Evolutionary conservation across 345 rosid genomes (phyloP), one percentile per base, ranked within the genome.

Genomic region (Turnera subulata): DNA sequence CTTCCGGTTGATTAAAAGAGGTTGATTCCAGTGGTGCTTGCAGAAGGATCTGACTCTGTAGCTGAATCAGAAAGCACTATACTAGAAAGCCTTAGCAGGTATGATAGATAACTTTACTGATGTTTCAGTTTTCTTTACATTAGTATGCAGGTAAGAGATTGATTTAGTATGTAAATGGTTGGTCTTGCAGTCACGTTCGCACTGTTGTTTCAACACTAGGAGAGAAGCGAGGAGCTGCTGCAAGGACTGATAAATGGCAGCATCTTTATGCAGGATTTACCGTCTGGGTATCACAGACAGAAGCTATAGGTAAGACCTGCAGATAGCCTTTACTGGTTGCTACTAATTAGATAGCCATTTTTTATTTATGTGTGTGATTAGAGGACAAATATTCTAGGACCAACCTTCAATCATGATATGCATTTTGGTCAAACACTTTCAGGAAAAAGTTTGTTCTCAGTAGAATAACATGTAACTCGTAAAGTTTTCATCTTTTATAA

Each of bases 251-350:
- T 42, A 73, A 72, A 72, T 91, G 98, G 96, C 80, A 61, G 57
- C 90, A 91, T 71, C 88, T 88, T 53, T 82, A 81, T 78, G 81
- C 90, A 2, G 98, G 96, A 52, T 84, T 91, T 71, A 85, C 92
- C 0, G 85, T 88, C 37, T 91, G 95, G 96, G 50, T 91, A 54
- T 88, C 95, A 19, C 82, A 78, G 65, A 91, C 96, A 38, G 79
- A 88, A 62, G 96, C 98, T 26, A 54, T 58, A 64, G 96, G 98
- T 91, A 66, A 44, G n/a, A 60, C 29, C 20, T 21, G 39, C 18
- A 4, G 23, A 18, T 29, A 42, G 60, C 43, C 54, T 21, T 21
- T 40, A 23, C 55, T 18, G 17, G 37, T 44, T 13, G 45, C n/a
- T n/a, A n/a, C n/a, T n/a, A n/a, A n/a, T n/a, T n/a, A n/a, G n/a